A percentile compares a stretch with the other conserved stretches of the same genome.
phyloP scores from a whole-genome alignment of 192 early-diverging fungal genomes.

The Dimargaris cristalligena region DNA sequence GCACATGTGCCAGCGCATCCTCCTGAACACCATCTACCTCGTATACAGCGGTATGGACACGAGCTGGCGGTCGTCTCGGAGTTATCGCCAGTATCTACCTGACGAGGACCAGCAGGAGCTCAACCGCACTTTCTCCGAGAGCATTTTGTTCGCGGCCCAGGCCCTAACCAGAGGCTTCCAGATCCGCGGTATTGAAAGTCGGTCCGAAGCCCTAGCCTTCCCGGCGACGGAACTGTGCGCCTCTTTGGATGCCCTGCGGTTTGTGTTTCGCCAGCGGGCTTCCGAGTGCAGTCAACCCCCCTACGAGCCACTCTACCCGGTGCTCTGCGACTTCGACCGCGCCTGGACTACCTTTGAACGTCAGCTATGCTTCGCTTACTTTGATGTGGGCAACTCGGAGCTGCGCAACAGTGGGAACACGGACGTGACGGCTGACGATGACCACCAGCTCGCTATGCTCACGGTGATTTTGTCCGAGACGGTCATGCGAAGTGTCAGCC shows the following conservation, averaged over 20 bases:
- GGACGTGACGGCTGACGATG: conserved; percentile 33
- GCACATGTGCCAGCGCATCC: conserved; percentile 33
- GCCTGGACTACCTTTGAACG: conserved; percentile 51
- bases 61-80: conserved; percentile 23
- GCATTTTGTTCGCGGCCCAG: conserved; percentile 54
- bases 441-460: conserved; percentile 23
- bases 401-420: conserved; percentile 23
- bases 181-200: conserved; percentile 47
- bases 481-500: conserved; percentile 24
- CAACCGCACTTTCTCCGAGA: conserved; percentile 45
- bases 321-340: conserved; percentile 43
- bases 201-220: conserved; percentile 30
- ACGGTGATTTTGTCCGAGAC: conserved; percentile 47
- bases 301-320: conserved; percentile 28
- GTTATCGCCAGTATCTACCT: conserved; percentile 37
- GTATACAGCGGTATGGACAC: conserved; percentile 31
- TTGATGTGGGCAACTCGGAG: conserved; percentile 31
- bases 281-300: conserved; percentile 11
- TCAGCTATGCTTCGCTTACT: conserved; percentile 52
- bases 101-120: conserved; percentile 53
- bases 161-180: conserved; percentile 43
- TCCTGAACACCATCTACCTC: conserved; percentile 34
- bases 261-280: conserved; percentile 24
- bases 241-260: conserved; percentile 34
- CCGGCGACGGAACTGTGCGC: conserved; percentile 35